Evolutionary conservation across 495 filamentous ascomycete genomes (phyloP).

Genomic region (Symbiotaphrina buchneri): DNA sequence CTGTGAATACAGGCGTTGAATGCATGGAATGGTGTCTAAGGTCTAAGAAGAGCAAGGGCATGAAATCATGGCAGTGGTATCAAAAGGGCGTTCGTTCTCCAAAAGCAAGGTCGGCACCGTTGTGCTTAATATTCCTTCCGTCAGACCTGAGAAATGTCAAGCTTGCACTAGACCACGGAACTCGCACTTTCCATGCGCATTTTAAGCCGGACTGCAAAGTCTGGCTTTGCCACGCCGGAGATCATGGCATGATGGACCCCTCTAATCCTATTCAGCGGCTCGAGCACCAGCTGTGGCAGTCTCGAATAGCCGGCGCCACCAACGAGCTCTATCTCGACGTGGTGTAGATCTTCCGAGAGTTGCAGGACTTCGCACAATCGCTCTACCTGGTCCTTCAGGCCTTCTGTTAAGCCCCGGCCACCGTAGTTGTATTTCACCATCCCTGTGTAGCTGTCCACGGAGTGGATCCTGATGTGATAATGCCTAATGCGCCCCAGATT

Average conservation of each 20-base stretch:
- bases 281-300: conserved; percentile 1
- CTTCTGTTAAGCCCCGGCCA: conserved; percentile 12
- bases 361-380: conserved; percentile 8
- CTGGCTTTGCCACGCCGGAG: neutral
- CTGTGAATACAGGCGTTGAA: too few species aligned
- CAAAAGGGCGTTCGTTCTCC: too few species aligned
- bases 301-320: conserved; percentile 7
- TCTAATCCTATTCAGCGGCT: neutral
- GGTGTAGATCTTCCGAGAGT: conserved; percentile 4
- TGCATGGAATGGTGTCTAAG: too few species aligned
- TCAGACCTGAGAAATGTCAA: too few species aligned
- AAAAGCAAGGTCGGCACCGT: too few species aligned
- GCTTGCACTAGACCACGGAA: too few species aligned
- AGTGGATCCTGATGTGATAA: conserved; percentile 15
- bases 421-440: conserved; percentile 20
- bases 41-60: too few species aligned
- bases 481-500: conserved; percentile 14
- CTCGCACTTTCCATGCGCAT: neutral
- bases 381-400: conserved; percentile 11
- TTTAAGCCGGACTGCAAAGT: neutral
- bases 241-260: neutral
- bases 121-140: too few species aligned
- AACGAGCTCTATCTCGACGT: conserved; percentile 8
- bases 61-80: too few species aligned
- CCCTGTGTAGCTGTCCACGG: conserved; percentile 17